Conservation (phyloP, 1,139 yeast species). For the Suhomyces guaymorum region DNA sequence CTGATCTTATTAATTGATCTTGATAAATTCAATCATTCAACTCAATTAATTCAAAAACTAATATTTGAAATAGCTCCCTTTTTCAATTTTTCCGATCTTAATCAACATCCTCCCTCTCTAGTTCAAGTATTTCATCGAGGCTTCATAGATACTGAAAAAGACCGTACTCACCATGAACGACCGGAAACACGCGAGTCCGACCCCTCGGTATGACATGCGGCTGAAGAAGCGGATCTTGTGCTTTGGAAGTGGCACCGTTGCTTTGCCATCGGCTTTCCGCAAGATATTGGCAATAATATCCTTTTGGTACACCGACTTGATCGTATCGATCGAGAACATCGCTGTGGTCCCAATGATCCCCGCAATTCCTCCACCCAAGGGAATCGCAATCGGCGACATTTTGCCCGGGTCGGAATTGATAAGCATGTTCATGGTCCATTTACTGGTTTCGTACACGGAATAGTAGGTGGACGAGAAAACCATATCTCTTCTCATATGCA, state of each 20-base stretch:
- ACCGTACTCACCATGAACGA: conserved; percentile 74
- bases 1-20: too few species aligned
- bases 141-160: conserved; percentile 73
- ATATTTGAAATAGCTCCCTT: too few species aligned
- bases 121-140: conserved; percentile 42
- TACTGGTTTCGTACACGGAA: conserved; percentile 71
- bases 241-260: conserved; percentile 31
- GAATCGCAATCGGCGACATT: conserved; percentile 38
- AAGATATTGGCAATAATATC: conserved; percentile 71
- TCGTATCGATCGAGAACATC: conserved; percentile 79
- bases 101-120: too few species aligned
- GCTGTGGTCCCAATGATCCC: conserved; percentile 74
- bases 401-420: conserved; percentile 32
- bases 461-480: conserved; percentile 74
- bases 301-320: conserved; percentile 71
- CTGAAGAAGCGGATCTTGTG: conserved; percentile 39
- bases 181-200: conserved; percentile 71
- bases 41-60: too few species aligned
- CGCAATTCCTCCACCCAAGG: conserved; percentile 75
- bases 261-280: conserved; percentile 47
- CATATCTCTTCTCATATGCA: conserved; percentile 68
- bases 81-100: too few species aligned
- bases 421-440: conserved; percentile 43
- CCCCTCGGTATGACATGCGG: conserved; percentile 66
- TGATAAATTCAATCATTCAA: too few species aligned